Conservation (phyloP, 2,329 filamentous ascomycete species). For the Aureobasidium mangrovei region DNA sequence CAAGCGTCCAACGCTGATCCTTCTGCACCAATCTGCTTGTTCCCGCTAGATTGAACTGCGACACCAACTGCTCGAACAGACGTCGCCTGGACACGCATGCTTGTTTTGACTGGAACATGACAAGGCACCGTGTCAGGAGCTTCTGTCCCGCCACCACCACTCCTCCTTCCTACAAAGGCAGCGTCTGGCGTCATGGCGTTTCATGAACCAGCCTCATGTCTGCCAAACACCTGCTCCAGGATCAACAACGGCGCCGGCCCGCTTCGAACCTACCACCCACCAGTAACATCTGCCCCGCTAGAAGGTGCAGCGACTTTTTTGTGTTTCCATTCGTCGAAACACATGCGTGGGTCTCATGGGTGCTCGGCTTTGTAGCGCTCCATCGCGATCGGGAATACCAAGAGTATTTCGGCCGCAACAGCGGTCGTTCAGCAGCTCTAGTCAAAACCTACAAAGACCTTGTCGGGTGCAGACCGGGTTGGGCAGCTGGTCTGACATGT, state of each 20-base stretch:
- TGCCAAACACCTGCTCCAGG: neutral
- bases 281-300: neutral
- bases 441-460: neutral
- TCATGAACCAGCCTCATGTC: constrained; percentile 4
- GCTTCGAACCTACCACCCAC: neutral
- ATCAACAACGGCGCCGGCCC: constrained; percentile 9
- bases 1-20: neutral
- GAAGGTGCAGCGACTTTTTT: neutral
- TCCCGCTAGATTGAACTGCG: neutral
- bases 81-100: neutral
- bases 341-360: neutral
- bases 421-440: neutral
- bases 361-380: neutral
- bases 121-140: neutral
- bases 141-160: neutral
- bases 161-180: neutral
- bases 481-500: constrained; percentile 2
- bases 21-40: neutral
- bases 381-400: neutral
- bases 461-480: constrained; percentile 3
- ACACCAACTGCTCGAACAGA: neutral
- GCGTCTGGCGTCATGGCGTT: constrained; percentile 5
- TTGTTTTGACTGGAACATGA: neutral
- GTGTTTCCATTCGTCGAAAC: neutral
- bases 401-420: neutral